Percentiles rank a stretch among this genome's conserved stretches.
Conservation (phyloP, 139 green algal species). For the Picochlorum sp. region DNA sequence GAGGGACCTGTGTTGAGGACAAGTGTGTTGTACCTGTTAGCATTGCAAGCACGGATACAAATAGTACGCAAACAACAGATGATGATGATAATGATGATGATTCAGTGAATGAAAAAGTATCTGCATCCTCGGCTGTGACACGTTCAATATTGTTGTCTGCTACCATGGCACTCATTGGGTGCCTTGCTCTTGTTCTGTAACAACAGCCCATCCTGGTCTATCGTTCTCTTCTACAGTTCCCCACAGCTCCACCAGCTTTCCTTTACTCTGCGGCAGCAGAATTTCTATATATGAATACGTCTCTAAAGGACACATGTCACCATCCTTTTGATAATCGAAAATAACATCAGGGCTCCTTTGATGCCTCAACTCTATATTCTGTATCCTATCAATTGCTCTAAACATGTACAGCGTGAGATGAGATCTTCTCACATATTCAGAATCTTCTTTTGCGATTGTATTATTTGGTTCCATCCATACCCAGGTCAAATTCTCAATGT, state of each 20-base stretch:
- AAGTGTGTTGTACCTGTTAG: too few relatives aligned
- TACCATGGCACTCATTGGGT: background rate
- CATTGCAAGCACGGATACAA: too few relatives aligned
- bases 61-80: too few relatives aligned
- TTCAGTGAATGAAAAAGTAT: too few relatives aligned
- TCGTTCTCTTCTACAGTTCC: slow-evolving; percentile 10
- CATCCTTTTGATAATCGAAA: slow-evolving; percentile 54
- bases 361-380: slow-evolving; percentile 84
- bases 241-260: slow-evolving; percentile 62
- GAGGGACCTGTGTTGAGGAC: too few relatives aligned
- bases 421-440: slow-evolving; percentile 32
- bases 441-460: slow-evolving; percentile 36
- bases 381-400: slow-evolving; percentile 40
- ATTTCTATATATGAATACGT: slow-evolving; percentile 66
- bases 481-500: slow-evolving; percentile 94
- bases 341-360: slow-evolving; percentile 83
- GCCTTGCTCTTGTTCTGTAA: slow-evolving; percentile 20
- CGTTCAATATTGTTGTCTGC: background rate
- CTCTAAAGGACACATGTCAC: slow-evolving; percentile 38
- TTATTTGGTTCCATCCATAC: slow-evolving; percentile 66
- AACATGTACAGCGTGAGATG: slow-evolving; percentile 91
- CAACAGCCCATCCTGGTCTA: slow-evolving; percentile 49
- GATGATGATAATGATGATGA: too few relatives aligned
- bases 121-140: too few relatives aligned
- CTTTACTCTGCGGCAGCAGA: slow-evolving; percentile 59